Evolutionary conservation across 2,329 filamentous ascomycete species (phyloP).

Genomic region (Raffaelea ambrosiae): DNA sequence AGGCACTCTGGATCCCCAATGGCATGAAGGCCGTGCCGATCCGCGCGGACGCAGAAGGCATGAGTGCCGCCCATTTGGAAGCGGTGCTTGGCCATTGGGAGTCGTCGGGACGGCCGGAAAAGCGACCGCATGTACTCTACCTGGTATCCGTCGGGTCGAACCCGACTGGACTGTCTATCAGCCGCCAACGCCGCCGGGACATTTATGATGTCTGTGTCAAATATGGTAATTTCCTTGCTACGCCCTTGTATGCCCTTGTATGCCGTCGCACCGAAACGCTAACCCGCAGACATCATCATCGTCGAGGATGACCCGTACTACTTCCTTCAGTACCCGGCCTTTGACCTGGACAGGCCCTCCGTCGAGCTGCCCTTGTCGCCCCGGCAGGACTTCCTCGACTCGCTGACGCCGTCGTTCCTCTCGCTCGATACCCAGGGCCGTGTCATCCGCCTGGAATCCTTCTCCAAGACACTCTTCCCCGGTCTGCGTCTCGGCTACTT

Average conservation of each 20-base stretch:
- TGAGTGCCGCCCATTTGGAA: slow-evolving; percentile 15
- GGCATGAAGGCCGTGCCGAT: slow-evolving; percentile 18
- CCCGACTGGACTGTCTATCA: slow-evolving; percentile 59
- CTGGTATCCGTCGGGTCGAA: slow-evolving; percentile 52
- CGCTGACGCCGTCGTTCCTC: slow-evolving; percentile 16
- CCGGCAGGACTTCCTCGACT: slow-evolving; percentile 10
- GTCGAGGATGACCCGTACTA: slow-evolving; percentile 56
- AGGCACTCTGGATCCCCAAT: slow-evolving; percentile 21
- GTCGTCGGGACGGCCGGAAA: too few relatives aligned
- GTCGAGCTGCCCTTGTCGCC: not conserved
- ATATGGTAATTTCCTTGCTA: slow-evolving; percentile 27
- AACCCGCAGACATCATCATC: slow-evolving; percentile 38
- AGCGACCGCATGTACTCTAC: slow-evolving; percentile 11
- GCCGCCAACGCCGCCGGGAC: slow-evolving; percentile 43
- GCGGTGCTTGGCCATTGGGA: too few relatives aligned
- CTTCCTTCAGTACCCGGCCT: slow-evolving; percentile 17
- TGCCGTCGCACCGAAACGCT: not conserved
- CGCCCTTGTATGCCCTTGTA: not conserved
- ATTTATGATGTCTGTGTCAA: slow-evolving; percentile 38
- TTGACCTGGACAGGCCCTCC: not conserved
- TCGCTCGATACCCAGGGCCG: slow-evolving; percentile 18
- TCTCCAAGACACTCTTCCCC: slow-evolving; percentile 63
- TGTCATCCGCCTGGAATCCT: slow-evolving; percentile 56
- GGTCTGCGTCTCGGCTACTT: slow-evolving; percentile 63
- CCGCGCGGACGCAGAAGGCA: slow-evolving; percentile 18